These are phyloP conservation scores for Fusarium abutilonis DNA, from an alignment of 2,329 filamentous ascomycete genomes.

Conservation along the genomic window DNA sequence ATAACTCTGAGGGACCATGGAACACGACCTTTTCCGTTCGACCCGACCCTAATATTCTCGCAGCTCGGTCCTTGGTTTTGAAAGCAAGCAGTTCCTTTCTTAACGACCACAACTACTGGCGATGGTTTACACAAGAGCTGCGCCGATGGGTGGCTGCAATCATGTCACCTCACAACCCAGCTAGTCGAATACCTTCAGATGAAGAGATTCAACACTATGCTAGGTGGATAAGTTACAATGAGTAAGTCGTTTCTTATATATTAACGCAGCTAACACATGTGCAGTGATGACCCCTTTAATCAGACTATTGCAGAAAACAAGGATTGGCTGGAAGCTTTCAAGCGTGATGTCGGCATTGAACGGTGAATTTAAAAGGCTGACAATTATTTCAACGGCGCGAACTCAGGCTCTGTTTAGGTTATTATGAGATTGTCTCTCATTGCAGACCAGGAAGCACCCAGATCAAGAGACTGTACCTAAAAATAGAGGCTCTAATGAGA, in stretches of 20 bases:
- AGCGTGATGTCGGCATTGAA: constrained; percentile 39
- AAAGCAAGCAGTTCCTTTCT: constrained; percentile 37
- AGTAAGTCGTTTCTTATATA: constrained; percentile 16
- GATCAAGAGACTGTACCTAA: too few species aligned
- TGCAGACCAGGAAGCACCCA: too few species aligned
- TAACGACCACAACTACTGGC: constrained; percentile 41
- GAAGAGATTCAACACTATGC: constrained; percentile 45
- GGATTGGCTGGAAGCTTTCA: constrained; percentile 41
- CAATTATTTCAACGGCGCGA: too few species aligned
- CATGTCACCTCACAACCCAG: constrained; percentile 42
- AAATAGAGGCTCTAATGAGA: too few species aligned
- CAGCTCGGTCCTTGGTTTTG: constrained; percentile 22
- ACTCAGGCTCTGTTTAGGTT: too few species aligned
- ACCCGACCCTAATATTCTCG: constrained; percentile 14
- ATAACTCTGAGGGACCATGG: constrained; percentile 12
- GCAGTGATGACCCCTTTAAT: constrained; percentile 44
- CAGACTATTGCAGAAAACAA: constrained; percentile 42
- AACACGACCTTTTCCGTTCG: neutral
- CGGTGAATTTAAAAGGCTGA: neutral
- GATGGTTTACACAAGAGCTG: constrained; percentile 39
- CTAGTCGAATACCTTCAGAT: constrained; percentile 37
- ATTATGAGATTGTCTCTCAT: too few species aligned
- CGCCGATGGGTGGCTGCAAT: constrained; percentile 41
- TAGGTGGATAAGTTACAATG: constrained; percentile 42
- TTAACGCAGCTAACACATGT: constrained; percentile 4